phyloP scores from a whole-genome alignment of 2,329 filamentous ascomycete species.

The Fusarium xyrophilum region DNA sequence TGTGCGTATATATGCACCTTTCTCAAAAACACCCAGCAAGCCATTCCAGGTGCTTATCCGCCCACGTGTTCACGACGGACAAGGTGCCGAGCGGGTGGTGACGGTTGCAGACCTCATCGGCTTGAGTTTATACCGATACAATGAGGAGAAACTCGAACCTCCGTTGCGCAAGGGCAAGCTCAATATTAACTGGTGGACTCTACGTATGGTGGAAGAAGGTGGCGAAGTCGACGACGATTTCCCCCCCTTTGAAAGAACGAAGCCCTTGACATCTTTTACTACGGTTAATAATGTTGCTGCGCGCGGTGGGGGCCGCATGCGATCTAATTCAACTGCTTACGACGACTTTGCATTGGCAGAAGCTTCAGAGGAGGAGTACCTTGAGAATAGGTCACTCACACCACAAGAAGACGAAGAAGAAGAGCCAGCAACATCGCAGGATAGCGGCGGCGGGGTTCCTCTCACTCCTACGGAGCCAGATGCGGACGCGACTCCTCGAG shows the following conservation, averaged over 20 bases:
- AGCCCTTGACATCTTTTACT: conserved; percentile 78
- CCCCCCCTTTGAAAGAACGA: conserved; percentile 76
- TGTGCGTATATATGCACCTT: conserved; percentile 79
- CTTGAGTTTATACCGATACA: conserved; percentile 77
- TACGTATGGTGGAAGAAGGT: conserved; percentile 84
- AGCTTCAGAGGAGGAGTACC: conserved; percentile 71
- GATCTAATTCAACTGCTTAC: conserved; percentile 77
- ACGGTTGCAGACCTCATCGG: conserved; percentile 84
- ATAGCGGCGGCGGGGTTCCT: conserved; percentile 36
- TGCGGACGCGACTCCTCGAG: conserved; percentile 40
- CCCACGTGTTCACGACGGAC: conserved; percentile 71
- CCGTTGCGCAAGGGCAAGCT: conserved; percentile 68
- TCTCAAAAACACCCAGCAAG: conserved; percentile 68
- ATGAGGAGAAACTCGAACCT: conserved; percentile 77
- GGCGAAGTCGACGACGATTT: conserved; percentile 88
- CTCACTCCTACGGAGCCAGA: conserved; percentile 44
- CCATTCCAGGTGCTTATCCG: conserved; percentile 76
- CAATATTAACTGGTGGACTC: conserved; percentile 82
- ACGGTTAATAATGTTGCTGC: conserved; percentile 84
- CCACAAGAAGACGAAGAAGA: conserved; percentile 67
- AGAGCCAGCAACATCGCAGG: conserved; percentile 38
- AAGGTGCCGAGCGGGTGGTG: conserved; percentile 66
- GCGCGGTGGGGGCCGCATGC: conserved; percentile 62
- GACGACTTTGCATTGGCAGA: conserved; percentile 83
- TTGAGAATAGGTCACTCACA: conserved; percentile 72